Evolutionary conservation across 2,329 filamentous ascomycete species (phyloP).

Genomic region (Xylaria sp.): DNA sequence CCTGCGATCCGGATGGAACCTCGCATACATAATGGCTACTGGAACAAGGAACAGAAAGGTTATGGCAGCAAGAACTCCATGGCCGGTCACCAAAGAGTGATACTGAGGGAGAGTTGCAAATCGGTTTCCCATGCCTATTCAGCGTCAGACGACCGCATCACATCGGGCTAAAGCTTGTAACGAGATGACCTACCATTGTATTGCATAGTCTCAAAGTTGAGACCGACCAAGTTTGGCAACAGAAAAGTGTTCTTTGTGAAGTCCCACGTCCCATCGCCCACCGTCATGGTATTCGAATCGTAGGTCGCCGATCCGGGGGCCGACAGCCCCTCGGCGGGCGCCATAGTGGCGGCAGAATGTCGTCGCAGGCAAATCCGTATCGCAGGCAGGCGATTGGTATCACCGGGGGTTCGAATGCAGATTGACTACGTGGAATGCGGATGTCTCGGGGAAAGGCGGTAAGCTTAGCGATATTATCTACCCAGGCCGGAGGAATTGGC

Average conservation of each 20-base stretch:
- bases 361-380: conserved; percentile 25
- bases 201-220: conserved; percentile 84
- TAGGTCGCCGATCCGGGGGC: conserved; percentile 79
- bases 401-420: conserved; percentile 36
- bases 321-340: conserved; percentile 70
- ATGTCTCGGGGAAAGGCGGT: conserved; percentile 19
- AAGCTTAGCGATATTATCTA: conserved; percentile 13
- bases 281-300: conserved; percentile 76
- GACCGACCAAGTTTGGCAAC: conserved; percentile 78
- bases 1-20: conserved; percentile 72
- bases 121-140: conserved; percentile 81
- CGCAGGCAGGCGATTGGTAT: conserved; percentile 28
- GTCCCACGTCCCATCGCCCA: conserved; percentile 88
- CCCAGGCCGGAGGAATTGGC: conserved; percentile 24
- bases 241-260: conserved; percentile 80
- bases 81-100: conserved; percentile 74
- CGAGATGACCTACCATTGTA: conserved; percentile 74
- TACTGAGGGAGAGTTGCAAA: conserved; percentile 77
- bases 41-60: conserved; percentile 81
- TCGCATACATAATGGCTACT: conserved; percentile 75
- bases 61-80: conserved; percentile 77
- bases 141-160: conserved; percentile 20
- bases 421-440: conserved; percentile 35
- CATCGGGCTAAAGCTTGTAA: background rate
- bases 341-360: conserved; percentile 63